Base-by-base conservation (phyloP, 2,329 filamentous ascomycete species). In the Aspergillus pseudotamarii region DNA sequence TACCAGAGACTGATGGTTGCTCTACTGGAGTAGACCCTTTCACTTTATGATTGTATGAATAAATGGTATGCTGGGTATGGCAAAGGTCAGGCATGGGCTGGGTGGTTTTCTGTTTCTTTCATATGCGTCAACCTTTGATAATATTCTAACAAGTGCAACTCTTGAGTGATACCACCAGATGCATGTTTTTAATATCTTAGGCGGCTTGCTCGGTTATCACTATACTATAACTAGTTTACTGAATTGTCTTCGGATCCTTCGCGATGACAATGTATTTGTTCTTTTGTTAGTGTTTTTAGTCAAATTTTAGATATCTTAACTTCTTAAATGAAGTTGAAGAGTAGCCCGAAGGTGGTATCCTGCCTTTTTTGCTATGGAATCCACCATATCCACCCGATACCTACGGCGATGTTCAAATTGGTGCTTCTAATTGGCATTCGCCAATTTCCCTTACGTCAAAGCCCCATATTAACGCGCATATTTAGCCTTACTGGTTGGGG, bases 1-100 rank as follows among this genome's bases (percentile, higher is more conserved):
- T 96, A 95, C 71, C 84, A 91, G 79, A 86, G 81, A 69, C 78
- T 94, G 72, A 84, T 97, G 86, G 79, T 96, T 67, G 92, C 90
- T 65, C 80, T 86, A 72, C 74, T 87, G 66, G 78, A 79, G 70
- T 82, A 73, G 23, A 12, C 30, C 51, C 36, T 55, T 23, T 55
- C 19, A 21, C n/a, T n/a, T 55, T 38, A 55, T 55, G 51, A 38
- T 19, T 55, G 11, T 36, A 36, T 23, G 51, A 38, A 28, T 28
- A 41, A n/a, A 72, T 51, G 23, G 23, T 11, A 51, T 34, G 10
- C 21, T 34, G 51, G n/a, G n/a, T 26, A 38, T 12, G 16, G 51
- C 2, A n/a, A 6, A 16, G 51, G 51, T 6, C 21, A 36, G 34
- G 21, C n/a, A 14, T 19, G 51, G 32, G 21, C 14, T 55, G 34